Percentiles rank a stretch among this genome's conserved stretches.
These are phyloP conservation scores for Zygotorulaspora mrakii DNA, from an alignment of 1,139 yeast genomes.

Conservation along the genomic window DNA sequence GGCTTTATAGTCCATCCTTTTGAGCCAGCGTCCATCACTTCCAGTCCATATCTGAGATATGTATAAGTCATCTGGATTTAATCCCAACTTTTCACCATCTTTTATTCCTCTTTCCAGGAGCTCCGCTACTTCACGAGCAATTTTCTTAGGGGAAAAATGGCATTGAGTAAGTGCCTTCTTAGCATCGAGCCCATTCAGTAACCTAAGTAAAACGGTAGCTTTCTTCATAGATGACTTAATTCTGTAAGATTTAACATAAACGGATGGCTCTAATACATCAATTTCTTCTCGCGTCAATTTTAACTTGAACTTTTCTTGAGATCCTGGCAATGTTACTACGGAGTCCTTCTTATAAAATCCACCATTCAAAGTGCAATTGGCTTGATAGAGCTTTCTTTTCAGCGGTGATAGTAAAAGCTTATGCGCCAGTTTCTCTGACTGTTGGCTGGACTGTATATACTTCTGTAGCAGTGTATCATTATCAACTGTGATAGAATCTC, in stretches of 20 bases:
- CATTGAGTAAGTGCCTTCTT: slow-evolving; percentile 86
- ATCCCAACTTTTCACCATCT: slow-evolving; percentile 60
- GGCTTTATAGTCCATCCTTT: slow-evolving; percentile 79
- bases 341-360: slow-evolving; percentile 76
- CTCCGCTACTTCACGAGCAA: slow-evolving; percentile 75
- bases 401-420: slow-evolving; percentile 62
- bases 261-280: slow-evolving; percentile 77
- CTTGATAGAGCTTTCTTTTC: slow-evolving; percentile 59
- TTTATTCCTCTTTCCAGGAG: slow-evolving; percentile 68
- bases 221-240: slow-evolving; percentile 84
- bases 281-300: slow-evolving; percentile 61
- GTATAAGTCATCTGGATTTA: slow-evolving; percentile 60
- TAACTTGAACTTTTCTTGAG: slow-evolving; percentile 53
- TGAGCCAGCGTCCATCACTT: slow-evolving; percentile 72
- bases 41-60: slow-evolving; percentile 90
- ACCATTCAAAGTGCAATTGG: slow-evolving; percentile 51
- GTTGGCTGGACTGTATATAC: slow-evolving; percentile 41
- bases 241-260: slow-evolving; percentile 72
- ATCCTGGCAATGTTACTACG: slow-evolving; percentile 44
- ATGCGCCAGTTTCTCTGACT: slow-evolving; percentile 38
- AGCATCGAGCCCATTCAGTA: slow-evolving; percentile 63
- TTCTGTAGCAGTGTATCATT: slow-evolving; percentile 44
- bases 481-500: slow-evolving; percentile 32
- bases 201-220: slow-evolving; percentile 75
- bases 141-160: slow-evolving; percentile 78